A percentile compares a stretch with the other conserved stretches of the same genome.
phyloP scores from a whole-genome alignment of 139 green algal species.

The Mychonastes homosphaera region DNA sequence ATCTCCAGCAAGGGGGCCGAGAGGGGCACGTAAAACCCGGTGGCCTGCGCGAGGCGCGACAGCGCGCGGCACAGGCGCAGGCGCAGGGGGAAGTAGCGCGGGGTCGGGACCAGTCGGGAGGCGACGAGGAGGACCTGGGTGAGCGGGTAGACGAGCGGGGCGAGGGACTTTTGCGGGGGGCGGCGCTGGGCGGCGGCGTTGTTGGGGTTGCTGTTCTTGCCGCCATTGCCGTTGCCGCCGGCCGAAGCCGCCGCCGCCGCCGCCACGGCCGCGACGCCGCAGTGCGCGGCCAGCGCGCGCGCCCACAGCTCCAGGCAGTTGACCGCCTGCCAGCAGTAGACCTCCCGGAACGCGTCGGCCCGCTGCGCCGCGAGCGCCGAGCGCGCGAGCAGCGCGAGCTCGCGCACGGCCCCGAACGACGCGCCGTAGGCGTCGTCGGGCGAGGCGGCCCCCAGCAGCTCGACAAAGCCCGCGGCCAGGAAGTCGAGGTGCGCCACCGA shows the following conservation, averaged over 20 bases:
- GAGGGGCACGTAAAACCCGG: slow-evolving; percentile 64
- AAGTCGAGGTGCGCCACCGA: slow-evolving; percentile 69
- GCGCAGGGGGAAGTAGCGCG: slow-evolving; percentile 80
- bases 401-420: slow-evolving; percentile 64
- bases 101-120: slow-evolving; percentile 73
- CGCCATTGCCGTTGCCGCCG: no score
- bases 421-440: slow-evolving; percentile 49
- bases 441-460: slow-evolving; percentile 45
- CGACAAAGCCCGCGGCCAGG: slow-evolving; percentile 72
- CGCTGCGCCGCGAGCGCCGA: slow-evolving; percentile 69
- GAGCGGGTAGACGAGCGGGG: slow-evolving; percentile 79
- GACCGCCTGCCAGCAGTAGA: slow-evolving; percentile 83
- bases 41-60: slow-evolving; percentile 32
- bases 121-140: slow-evolving; percentile 62
- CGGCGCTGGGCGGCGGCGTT: no score
- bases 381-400: slow-evolving; percentile 78
- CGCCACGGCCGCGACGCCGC: slow-evolving; percentile 3
- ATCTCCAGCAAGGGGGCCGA: slow-evolving; percentile 74
- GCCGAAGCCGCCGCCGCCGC: not conserved
- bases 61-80: slow-evolving; percentile 54
- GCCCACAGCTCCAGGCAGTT: slow-evolving; percentile 88
- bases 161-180: no score
- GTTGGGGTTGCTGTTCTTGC: no score
- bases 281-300: slow-evolving; percentile 35
- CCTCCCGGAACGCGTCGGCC: slow-evolving; percentile 70